Evolutionary conservation across 2,329 filamentous ascomycete genomes (phyloP).

Genomic region (Pseudopithomyces maydicus): DNA sequence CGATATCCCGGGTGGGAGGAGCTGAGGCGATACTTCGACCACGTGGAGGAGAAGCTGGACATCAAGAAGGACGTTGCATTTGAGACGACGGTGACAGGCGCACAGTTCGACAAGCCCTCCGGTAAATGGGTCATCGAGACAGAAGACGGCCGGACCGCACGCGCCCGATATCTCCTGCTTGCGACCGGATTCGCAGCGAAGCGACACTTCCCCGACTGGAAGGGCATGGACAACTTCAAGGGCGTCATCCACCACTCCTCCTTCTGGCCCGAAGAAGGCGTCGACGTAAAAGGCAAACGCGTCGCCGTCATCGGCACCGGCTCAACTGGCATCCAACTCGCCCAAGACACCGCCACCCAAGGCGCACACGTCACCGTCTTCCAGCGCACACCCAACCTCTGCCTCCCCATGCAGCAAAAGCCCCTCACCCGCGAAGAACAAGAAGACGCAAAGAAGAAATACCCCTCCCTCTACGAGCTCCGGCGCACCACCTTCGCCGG

Average conservation of each 20-base stretch:
- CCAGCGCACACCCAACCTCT: conserved; percentile 70
- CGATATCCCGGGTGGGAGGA: conserved; percentile 60
- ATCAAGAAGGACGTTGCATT: conserved; percentile 64
- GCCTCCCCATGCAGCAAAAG: conserved; percentile 64
- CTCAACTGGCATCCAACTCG: conserved; percentile 67
- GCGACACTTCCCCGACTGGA: conserved; percentile 65
- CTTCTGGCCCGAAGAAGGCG: conserved; percentile 63
- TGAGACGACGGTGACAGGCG: conserved; percentile 60
- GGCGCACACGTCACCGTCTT: conserved; percentile 63
- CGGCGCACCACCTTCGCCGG: conserved; percentile 62
- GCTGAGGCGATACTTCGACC: conserved; percentile 63
- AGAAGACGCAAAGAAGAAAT: conserved; percentile 48
- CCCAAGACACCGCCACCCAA: conserved; percentile 63
- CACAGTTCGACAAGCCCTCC: conserved; percentile 55
- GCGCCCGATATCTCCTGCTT: conserved; percentile 58
- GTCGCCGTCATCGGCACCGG: conserved; percentile 69
- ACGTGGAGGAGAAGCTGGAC: conserved; percentile 60
- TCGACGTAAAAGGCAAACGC: conserved; percentile 63
- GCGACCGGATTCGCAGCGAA: conserved; percentile 65
- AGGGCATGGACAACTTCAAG: conserved; percentile 64
- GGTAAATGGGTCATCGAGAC: conserved; percentile 59
- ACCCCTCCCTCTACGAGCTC: conserved; percentile 56
- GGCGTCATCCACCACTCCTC: conserved; percentile 65
- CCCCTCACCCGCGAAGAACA: conserved; percentile 58
- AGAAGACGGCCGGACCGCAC: conserved; percentile 57